These are phyloP conservation scores for Salix purpurea DNA, from an alignment of 345 rosid species.

Conservation along the genomic window DNA sequence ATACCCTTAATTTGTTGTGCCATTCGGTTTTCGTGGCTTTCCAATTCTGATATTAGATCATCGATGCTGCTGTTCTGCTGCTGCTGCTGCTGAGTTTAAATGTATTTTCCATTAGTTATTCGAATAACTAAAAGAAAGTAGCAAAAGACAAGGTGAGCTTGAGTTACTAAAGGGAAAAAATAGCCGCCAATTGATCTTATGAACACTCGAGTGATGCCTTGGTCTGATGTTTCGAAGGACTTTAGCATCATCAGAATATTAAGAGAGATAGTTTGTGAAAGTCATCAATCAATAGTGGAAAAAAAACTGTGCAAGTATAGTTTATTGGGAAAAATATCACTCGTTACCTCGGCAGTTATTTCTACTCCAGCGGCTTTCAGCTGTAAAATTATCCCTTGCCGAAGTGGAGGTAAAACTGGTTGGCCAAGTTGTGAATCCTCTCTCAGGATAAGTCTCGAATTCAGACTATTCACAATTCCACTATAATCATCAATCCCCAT, in stretches of 20 bases:
- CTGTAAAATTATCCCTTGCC: slow-evolving; percentile 24
- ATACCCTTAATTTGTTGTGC: slow-evolving; percentile 8
- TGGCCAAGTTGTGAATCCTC: slow-evolving; percentile 11
- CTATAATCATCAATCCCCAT: slow-evolving; percentile 23
- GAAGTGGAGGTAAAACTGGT: background rate
- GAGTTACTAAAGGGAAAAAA: background rate
- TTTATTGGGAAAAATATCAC: background rate
- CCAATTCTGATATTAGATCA: slow-evolving; percentile 19
- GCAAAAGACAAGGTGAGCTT: background rate
- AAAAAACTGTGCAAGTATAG: background rate
- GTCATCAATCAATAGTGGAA: background rate
- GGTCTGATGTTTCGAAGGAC: background rate
- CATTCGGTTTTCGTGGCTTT: slow-evolving; percentile 13
- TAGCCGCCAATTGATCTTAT: background rate
- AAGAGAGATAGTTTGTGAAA: background rate
- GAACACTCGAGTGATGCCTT: background rate
- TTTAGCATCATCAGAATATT: background rate
- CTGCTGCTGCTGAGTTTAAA: background rate
- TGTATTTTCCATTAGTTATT: too few relatives aligned
- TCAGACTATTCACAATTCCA: background rate
- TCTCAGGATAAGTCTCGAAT: slow-evolving; percentile 1
- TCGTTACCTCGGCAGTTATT: slow-evolving; percentile 19
- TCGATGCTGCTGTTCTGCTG: background rate
- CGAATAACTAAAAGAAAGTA: background rate
- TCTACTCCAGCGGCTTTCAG: slow-evolving; percentile 29